Evolutionary conservation across 305 asterid genomes (phyloP), one percentile per base, ranked within the genome.

Genomic region (Rubia tinctorum): DNA sequence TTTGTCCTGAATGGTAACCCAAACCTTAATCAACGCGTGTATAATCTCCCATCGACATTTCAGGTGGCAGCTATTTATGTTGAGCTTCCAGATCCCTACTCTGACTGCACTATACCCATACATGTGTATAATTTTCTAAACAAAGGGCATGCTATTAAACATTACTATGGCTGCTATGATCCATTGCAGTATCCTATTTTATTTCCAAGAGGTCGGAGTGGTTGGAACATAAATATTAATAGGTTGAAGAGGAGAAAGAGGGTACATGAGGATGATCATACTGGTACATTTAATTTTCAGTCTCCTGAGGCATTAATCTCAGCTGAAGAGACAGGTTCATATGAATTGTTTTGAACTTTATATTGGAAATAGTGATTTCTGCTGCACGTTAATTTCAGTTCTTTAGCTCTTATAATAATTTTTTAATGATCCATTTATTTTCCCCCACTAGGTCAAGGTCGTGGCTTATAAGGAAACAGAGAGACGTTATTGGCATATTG

Each of bases 111-210:
- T 18, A 22, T 49, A 0, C 40, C 66, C 30, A 27, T 27, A 27
- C 2, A 27, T 1, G 30, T 27, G 30, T 27, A 27, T 27, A 2
- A 27, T 27, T 30, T 0, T 44, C 2, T 44, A 72, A 0, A 11
- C 13, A 5, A 3, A 18, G 0, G 5, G 13, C 40, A 2, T 56
- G 45, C 7, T 0, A 49, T 73, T 0, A 20, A 47, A 0, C 56
- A 77, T 11, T 68, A 59, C 11, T 78, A 44, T 49, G 63, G 66
- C 1, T 73, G 75, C 2, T 78, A 78, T 18, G 63, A 78, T 47
- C 30, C 30, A 27, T 27, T 27, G 30, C 30, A 27, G 30, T 27
- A 27, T 2, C 30, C 30, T 27, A 27, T 27, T 27, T 27, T 27
- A 27, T 27, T 27, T 27, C 30, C 30, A 27, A 27, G 30, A 27